Evolutionary conservation across 2,329 filamentous ascomycete species (phyloP).

Genomic region (Fonsecaea nubica): DNA sequence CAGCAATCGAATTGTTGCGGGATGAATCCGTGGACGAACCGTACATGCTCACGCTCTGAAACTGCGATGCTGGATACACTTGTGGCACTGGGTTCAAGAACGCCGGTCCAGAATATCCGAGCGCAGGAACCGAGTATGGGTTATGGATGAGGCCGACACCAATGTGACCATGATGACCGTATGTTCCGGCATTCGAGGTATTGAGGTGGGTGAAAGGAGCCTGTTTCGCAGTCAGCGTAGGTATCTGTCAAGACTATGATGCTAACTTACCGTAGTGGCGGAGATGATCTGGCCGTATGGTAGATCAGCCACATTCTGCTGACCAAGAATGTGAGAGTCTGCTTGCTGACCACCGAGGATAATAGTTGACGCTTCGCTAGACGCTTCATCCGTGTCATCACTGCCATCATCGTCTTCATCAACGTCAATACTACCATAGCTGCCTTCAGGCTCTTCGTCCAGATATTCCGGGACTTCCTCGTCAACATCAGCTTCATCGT

Average conservation of each 20-base stretch:
- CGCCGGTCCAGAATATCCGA: conserved; percentile 7
- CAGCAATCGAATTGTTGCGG: conserved; percentile 21
- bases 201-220: not conserved
- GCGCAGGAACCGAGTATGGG: conserved; percentile 1
- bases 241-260: not conserved
- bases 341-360: not conserved
- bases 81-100: conserved; percentile 13
- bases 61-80: conserved; percentile 2
- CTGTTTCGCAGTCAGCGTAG: not conserved
- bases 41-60: conserved; percentile 5
- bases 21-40: conserved; percentile 5
- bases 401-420: not conserved
- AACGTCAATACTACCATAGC: not conserved
- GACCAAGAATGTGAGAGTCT: not conserved
- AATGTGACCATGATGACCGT: not conserved
- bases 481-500: conserved; percentile 20
- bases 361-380: not conserved
- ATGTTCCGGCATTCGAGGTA: not conserved
- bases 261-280: not conserved
- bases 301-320: conserved; percentile 6
- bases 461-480: not conserved
- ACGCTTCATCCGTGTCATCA: conserved; percentile 11
- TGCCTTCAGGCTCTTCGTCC: conserved; percentile 5
- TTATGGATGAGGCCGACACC: conserved; percentile 7
- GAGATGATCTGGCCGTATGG: conserved; percentile 12